Conservation (phyloP, 345 rosid genomes). For the Camelina sativa region DNA sequence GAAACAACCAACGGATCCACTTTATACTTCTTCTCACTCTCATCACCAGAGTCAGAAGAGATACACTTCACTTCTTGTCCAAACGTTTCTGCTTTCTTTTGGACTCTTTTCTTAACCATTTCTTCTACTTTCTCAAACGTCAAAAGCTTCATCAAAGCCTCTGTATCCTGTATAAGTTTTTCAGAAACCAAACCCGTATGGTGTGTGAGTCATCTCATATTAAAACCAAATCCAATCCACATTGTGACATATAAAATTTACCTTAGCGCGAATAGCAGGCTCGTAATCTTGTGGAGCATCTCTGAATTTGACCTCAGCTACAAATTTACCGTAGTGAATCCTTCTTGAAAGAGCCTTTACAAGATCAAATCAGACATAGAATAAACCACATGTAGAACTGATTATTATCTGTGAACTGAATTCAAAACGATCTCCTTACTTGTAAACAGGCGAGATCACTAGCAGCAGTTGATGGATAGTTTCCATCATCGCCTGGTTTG, state of each 20-base stretch:
- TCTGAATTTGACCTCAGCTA: slow-evolving; percentile 86
- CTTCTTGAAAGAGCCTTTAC: slow-evolving; percentile 82
- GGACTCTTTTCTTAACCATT: slow-evolving; percentile 80
- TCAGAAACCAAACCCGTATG: neutral
- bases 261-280: slow-evolving; percentile 76
- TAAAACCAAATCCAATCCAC: neutral
- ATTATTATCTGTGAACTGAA: no score
- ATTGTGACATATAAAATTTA: slow-evolving; percentile 25
- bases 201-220: neutral
- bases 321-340: slow-evolving; percentile 85
- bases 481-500: slow-evolving; percentile 73
- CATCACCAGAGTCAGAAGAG: slow-evolving; percentile 1
- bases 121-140: slow-evolving; percentile 75
- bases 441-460: slow-evolving; percentile 77
- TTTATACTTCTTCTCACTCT: slow-evolving; percentile 47
- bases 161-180: slow-evolving; percentile 57
- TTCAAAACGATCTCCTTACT: slow-evolving; percentile 45
- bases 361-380: slow-evolving; percentile 19
- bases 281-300: slow-evolving; percentile 71
- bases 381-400: neutral
- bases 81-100: slow-evolving; percentile 70
- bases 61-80: slow-evolving; percentile 64
- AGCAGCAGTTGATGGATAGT: slow-evolving; percentile 73
- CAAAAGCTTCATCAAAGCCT: slow-evolving; percentile 69
- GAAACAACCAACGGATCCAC: slow-evolving; percentile 68